These are phyloP conservation scores for Orbilia javanica DNA, from an alignment of 2,329 filamentous ascomycete genomes.

Conservation along the genomic window DNA sequence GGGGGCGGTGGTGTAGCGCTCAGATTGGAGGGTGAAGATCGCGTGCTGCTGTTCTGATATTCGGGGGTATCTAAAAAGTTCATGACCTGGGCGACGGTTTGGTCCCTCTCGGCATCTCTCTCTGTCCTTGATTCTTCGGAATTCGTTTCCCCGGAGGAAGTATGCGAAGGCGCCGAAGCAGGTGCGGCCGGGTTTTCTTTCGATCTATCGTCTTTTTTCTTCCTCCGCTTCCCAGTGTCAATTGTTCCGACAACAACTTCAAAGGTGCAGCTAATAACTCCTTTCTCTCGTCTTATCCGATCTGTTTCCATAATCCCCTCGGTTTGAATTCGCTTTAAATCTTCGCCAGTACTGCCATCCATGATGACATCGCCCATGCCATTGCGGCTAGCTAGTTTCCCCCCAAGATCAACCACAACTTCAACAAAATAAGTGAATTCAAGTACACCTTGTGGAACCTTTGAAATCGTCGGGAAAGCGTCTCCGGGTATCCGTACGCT, in stretches of 20 bases:
- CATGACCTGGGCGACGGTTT: slow-evolving; percentile 72
- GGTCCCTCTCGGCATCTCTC: slow-evolving; percentile 82
- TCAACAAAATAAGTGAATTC: slow-evolving; percentile 95
- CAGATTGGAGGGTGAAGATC: slow-evolving; percentile 65
- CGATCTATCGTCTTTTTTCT: slow-evolving; percentile 64
- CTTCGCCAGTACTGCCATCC: slow-evolving; percentile 58
- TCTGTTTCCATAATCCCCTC: slow-evolving; percentile 85
- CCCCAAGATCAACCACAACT: slow-evolving; percentile 90
- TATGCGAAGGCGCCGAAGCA: slow-evolving; percentile 68
- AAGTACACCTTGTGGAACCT: slow-evolving; percentile 92
- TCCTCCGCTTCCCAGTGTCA: slow-evolving; percentile 75
- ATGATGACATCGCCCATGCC: slow-evolving; percentile 59
- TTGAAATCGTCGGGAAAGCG: slow-evolving; percentile 89
- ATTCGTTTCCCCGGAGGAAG: slow-evolving; percentile 73
- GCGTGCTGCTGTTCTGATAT: slow-evolving; percentile 71
- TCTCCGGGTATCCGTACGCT: slow-evolving; percentile 89
- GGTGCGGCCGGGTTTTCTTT: slow-evolving; percentile 64
- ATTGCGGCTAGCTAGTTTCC: slow-evolving; percentile 73
- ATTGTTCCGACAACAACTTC: slow-evolving; percentile 88
- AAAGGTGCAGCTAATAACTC: slow-evolving; percentile 87
- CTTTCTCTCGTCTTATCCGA: slow-evolving; percentile 85
- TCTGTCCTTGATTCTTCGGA: slow-evolving; percentile 78
- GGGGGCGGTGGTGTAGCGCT: slow-evolving; percentile 62
- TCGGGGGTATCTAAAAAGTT: slow-evolving; percentile 67
- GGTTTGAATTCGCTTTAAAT: slow-evolving; percentile 65